A percentile compares a stretch with the other conserved stretches of the same genome.
phyloP scores from a whole-genome alignment of 176 grass and related monocot genomes.

The Stipa capillata region DNA sequence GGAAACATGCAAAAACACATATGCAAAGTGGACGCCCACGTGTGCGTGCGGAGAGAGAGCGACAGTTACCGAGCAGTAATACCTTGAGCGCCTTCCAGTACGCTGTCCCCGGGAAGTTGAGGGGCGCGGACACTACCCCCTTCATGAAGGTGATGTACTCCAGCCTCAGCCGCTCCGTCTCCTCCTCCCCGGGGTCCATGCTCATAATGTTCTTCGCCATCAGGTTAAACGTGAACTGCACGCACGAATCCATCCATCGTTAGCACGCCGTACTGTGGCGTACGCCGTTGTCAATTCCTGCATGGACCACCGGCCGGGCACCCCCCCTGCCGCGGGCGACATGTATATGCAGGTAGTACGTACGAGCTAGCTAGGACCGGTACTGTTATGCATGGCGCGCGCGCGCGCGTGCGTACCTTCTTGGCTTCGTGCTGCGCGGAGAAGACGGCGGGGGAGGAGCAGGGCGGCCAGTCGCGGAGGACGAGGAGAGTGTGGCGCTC shows the following conservation, averaged over 20 bases:
- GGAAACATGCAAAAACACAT: neutral
- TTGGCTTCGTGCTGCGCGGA: conserved; percentile 86
- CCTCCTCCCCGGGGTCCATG: conserved; percentile 67
- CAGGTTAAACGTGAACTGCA: conserved; percentile 96
- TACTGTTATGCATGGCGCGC: neutral
- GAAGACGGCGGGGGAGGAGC: conserved; percentile 24
- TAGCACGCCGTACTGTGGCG: neutral
- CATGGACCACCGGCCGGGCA: neutral
- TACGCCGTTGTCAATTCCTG: neutral
- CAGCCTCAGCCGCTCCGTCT: conserved; percentile 70
- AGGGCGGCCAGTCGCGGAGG: conserved; percentile 41
- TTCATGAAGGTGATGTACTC: conserved; percentile 99
- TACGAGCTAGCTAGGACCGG: no score
- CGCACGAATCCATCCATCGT: neutral
- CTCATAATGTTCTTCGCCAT: conserved; percentile 99
- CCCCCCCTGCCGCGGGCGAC: neutral
- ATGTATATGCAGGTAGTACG: neutral
- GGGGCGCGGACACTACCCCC: conserved; percentile 76
- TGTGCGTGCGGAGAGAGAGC: neutral
- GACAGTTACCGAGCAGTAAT: neutral
- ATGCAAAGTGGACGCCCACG: neutral
- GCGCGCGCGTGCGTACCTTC: conserved; percentile 46
- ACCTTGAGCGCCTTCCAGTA: conserved; percentile 96
- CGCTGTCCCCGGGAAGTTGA: conserved; percentile 87
- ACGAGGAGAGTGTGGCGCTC: conserved; percentile 71